Conservation (phyloP, 305 asterid species). For the Fraxinus nigra region DNA sequence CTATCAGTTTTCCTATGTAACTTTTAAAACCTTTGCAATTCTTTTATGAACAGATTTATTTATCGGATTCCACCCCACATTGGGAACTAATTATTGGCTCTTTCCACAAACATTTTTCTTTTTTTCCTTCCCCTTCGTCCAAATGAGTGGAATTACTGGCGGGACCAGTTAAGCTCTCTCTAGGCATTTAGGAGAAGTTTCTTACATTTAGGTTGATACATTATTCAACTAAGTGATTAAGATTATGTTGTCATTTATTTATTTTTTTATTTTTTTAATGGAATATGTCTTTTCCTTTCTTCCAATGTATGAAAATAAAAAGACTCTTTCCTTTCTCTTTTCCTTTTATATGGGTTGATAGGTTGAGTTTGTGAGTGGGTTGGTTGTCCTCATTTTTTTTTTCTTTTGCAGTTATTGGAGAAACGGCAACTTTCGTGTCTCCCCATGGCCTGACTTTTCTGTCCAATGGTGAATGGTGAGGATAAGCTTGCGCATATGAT, state of each 20-base stretch:
- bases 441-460: conserved; percentile 71
- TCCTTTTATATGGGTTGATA: not conserved
- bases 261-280: not conserved
- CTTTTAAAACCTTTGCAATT: not conserved
- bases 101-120: not conserved
- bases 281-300: not conserved
- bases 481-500: conserved; percentile 17
- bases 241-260: not conserved
- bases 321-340: not conserved
- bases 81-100: not conserved
- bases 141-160: not conserved
- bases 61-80: not conserved
- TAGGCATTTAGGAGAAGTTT: not conserved
- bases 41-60: not conserved
- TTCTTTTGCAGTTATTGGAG: conserved; percentile 85
- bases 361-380: not conserved
- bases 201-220: not conserved
- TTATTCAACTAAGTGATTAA: not conserved
- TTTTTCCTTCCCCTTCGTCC: not conserved
- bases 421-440: conserved; percentile 71
- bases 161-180: not conserved
- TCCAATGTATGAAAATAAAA: not conserved
- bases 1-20: not conserved
- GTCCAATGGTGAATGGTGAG: conserved; percentile 97
- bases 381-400: not conserved